Percentiles rank a stretch among this genome's conserved stretches.
These are phyloP conservation scores for Amanita fuliginea DNA, from an alignment of 768 basidiomycete genomes.

Conservation along the genomic window DNA sequence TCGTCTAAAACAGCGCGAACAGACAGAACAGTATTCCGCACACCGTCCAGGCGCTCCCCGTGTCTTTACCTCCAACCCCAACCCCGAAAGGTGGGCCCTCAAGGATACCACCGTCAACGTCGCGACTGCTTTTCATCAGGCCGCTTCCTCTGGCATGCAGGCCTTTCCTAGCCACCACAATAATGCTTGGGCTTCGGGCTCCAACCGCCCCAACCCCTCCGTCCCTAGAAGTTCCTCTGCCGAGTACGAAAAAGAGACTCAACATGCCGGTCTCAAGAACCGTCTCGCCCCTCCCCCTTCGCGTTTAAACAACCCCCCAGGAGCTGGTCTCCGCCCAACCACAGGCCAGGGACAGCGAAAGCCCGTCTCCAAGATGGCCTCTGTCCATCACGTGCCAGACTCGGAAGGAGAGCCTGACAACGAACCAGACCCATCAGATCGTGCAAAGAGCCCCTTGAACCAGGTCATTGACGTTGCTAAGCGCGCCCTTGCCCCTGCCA, in stretches of 20 bases:
- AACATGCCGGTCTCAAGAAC: constrained; percentile 34
- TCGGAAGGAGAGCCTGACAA: constrained; percentile 49
- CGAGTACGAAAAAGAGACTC: constrained; percentile 64
- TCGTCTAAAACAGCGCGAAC: constrained; percentile 33
- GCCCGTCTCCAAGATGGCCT: constrained; percentile 43
- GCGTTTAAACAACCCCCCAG: constrained; percentile 20
- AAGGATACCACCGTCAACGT: constrained; percentile 85
- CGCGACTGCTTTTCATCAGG: constrained; percentile 70
- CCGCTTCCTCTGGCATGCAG: constrained; percentile 36
- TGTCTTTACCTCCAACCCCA: constrained; percentile 34
- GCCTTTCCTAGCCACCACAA: constrained; percentile 38
- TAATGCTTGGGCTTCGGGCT: constrained; percentile 54
- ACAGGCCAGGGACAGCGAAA: constrained; percentile 22
- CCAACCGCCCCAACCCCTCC: constrained; percentile 30
- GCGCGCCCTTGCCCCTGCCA: constrained; percentile 40
- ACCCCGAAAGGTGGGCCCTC: constrained; percentile 62
- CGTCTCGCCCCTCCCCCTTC: constrained; percentile 56
- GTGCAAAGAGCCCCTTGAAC: constrained; percentile 64
- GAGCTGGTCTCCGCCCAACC: constrained; percentile 13
- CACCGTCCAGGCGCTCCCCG: constrained; percentile 25
- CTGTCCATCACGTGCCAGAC: constrained; percentile 52
- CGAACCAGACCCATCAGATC: constrained; percentile 21
- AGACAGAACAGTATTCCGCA: constrained; percentile 21
- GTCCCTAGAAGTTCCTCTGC: constrained; percentile 70
- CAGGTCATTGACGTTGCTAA: constrained; percentile 46